Evolutionary conservation across 805 yeast species (phyloP).

Genomic region (Yamadazyma ubonensis): DNA sequence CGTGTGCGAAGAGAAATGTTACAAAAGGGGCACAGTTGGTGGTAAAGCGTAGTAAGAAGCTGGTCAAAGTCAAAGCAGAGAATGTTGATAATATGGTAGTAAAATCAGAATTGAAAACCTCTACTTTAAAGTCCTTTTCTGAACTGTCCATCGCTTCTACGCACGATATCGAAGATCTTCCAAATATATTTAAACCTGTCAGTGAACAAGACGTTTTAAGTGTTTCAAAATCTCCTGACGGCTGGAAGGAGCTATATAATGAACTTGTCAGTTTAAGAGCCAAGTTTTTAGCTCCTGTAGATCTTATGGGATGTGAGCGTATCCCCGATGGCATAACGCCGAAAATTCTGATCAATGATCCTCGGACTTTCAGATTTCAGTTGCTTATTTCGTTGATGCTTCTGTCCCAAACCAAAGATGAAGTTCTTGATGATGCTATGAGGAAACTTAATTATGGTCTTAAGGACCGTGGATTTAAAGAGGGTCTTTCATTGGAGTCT

Average conservation of each 20-base stretch:
- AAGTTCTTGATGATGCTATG: conserved; percentile 75
- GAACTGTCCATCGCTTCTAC: too few relatives aligned
- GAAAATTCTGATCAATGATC: conserved; percentile 28
- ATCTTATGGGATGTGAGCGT: conserved; percentile 79
- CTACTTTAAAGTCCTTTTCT: too few relatives aligned
- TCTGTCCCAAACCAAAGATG: conserved; percentile 91
- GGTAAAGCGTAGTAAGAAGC: background rate
- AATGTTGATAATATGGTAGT: background rate
- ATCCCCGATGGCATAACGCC: conserved; percentile 47
- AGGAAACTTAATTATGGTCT: conserved; percentile 51
- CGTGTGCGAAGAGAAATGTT: background rate
- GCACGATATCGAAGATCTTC: conserved; percentile 10
- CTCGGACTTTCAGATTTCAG: conserved; percentile 61
- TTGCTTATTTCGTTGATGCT: conserved; percentile 78
- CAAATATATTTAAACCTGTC: conserved; percentile 8
- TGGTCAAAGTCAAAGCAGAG: background rate
- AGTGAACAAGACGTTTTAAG: conserved; percentile 7
- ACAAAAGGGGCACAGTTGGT: background rate
- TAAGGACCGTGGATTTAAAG: conserved; percentile 31
- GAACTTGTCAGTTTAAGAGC: conserved; percentile 66
- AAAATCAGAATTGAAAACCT: background rate
- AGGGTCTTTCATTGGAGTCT: conserved; percentile 61
- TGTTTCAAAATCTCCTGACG: conserved; percentile 28
- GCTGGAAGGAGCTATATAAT: conserved; percentile 57
- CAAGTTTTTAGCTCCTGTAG: conserved; percentile 77